Percentiles rank a stretch among this genome's conserved stretches.
These are phyloP conservation scores for Xylaria sp. DNA, from an alignment of 2,329 filamentous ascomycete species.

Conservation along the genomic window DNA sequence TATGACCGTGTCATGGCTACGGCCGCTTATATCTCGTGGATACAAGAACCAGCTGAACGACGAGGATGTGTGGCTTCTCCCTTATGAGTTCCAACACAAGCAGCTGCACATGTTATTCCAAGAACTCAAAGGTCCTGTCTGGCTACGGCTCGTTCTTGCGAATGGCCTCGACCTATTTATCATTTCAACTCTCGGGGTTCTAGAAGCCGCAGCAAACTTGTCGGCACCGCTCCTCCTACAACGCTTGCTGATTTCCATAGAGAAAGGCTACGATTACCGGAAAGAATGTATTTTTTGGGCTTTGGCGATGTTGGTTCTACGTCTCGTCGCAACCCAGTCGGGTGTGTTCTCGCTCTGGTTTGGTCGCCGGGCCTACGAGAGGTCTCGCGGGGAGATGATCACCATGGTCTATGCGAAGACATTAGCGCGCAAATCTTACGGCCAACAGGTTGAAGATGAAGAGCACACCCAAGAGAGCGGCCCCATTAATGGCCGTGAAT, in stretches of 20 bases:
- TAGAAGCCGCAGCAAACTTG: conserved; percentile 68
- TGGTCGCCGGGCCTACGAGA: conserved; percentile 83
- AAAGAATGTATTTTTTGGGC: conserved; percentile 74
- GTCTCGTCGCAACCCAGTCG: conserved; percentile 72
- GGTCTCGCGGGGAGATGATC: conserved; percentile 85
- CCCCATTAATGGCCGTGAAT: conserved; percentile 10
- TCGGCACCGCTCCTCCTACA: conserved; percentile 77
- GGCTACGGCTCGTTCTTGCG: conserved; percentile 74
- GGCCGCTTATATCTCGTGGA: conserved; percentile 75
- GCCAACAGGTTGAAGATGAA: conserved; percentile 52
- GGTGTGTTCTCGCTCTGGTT: conserved; percentile 82
- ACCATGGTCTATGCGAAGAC: conserved; percentile 87
- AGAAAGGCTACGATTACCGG: conserved; percentile 60
- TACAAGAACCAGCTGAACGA: conserved; percentile 75
- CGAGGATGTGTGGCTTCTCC: conserved; percentile 83
- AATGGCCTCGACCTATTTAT: conserved; percentile 84
- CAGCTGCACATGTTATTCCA: conserved; percentile 80
- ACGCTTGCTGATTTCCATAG: conserved; percentile 74
- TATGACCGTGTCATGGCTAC: conserved; percentile 86
- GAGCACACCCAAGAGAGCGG: conserved; percentile 39
- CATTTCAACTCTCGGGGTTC: conserved; percentile 70
- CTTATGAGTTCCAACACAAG: conserved; percentile 83
- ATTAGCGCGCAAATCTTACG: conserved; percentile 69
- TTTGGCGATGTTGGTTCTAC: conserved; percentile 67
- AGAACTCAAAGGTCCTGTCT: conserved; percentile 76